Evolutionary conservation across 2,329 filamentous ascomycete genomes (phyloP), one percentile per base, ranked within the genome.

Genomic region (Macrophomina phaseolina): DNA sequence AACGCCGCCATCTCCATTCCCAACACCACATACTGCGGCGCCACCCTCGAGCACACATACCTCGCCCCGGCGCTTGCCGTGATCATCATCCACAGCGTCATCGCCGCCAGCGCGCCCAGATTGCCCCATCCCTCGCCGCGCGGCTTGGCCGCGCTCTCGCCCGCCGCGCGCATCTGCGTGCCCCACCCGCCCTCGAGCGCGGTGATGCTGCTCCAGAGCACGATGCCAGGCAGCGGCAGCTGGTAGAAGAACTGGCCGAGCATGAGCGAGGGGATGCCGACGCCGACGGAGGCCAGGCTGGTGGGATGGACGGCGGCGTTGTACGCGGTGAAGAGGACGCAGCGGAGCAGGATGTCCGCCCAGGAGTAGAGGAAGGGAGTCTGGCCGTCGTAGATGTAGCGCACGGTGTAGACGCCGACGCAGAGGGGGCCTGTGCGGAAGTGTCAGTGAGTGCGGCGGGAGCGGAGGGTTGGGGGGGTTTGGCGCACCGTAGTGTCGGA

Each of bases 141-240:
- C 55, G 23, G 23, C 23, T n/a, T 34, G 16, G 7, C 12, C 52
- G 14, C 28, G 30, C 30, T 1, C 7, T 40, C n/a, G 16, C 32
- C 9, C 1, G 38, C 18, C 5, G 8, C 23, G 5, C 77, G 70
- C 76, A 78, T 78, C 5, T 73, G 69, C 0, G 76, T 79, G 1
- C 77, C 77, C 78, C 77, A 79, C 0, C 74, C 73, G 14, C 76
- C 74, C 23, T 77, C 72, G 12, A 77, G 69, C 4, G 76, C 68
- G 0, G 77, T 79, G 5, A 77, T 16, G 32, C 78, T 66, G 34
- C 73, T 74, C 77, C 77, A 79, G 12, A 74, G 68, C 67, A 77
- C 74, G n/a, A 79, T 74, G 9, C 74, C 75, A 0, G 77, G 76
- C 7, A 77, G 65, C 5, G 77, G 77, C 0, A 79, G 64, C 51